These are phyloP conservation scores for Kluyveromyces siamensis DNA, from an alignment of 805 yeast genomes.

Conservation along the genomic window DNA sequence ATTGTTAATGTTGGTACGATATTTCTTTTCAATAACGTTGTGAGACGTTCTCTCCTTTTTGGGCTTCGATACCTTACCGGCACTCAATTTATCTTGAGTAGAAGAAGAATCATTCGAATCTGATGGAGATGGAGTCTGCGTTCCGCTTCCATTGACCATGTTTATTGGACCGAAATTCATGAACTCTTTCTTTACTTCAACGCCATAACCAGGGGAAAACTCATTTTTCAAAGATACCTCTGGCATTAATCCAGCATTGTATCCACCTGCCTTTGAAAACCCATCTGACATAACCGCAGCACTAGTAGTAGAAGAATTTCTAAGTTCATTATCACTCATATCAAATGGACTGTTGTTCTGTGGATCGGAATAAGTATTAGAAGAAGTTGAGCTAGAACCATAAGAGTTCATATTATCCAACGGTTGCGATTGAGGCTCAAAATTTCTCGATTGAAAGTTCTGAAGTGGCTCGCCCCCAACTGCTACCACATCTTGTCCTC, in stretches of 20 bases:
- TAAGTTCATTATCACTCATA: conserved; percentile 5
- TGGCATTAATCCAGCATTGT: background rate
- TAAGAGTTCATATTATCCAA: conserved; percentile 4
- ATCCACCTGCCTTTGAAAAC: background rate
- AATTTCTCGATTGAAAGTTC: background rate
- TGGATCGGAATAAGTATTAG: background rate
- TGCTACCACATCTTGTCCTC: background rate
- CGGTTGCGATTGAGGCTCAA: conserved; percentile 1
- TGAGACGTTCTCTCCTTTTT: conserved; percentile 53
- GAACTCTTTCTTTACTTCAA: background rate
- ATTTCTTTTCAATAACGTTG: conserved; percentile 64
- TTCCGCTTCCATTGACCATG: background rate
- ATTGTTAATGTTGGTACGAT: conserved; percentile 61
- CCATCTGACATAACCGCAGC: background rate
- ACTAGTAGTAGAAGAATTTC: background rate
- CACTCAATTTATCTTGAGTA: background rate
- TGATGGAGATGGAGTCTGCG: background rate
- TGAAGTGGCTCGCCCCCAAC: background rate
- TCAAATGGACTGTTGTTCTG: conserved; percentile 8
- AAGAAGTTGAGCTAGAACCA: conserved; percentile 1
- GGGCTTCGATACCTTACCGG: conserved; percentile 9
- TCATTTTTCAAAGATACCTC: background rate
- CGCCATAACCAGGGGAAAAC: background rate
- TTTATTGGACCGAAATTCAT: background rate
- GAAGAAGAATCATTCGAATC: background rate